phyloP scores from a whole-genome alignment of 768 basidiomycete genomes.

The Lyophyllum decastes region DNA sequence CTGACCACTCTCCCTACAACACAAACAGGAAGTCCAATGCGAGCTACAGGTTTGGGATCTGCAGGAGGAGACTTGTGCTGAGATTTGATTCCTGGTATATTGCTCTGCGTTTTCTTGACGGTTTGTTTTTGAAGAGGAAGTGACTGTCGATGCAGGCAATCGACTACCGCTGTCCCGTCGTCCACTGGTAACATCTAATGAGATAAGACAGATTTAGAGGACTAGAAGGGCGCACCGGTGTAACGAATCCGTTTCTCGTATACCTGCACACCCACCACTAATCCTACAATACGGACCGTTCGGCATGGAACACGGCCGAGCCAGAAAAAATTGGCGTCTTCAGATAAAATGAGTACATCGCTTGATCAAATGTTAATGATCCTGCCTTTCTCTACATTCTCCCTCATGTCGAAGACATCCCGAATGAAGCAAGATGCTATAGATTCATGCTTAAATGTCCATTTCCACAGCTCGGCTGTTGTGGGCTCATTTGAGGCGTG shows the following conservation, averaged over 20 bases:
- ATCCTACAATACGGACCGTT: conserved; percentile 57
- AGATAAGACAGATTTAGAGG: not conserved
- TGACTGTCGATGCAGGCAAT: conserved; percentile 53
- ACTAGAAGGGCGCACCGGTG: conserved; percentile 45
- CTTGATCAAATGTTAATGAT: not conserved
- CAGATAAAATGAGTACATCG: conserved; percentile 3
- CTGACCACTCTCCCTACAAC: conserved; percentile 47
- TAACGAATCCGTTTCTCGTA: conserved; percentile 66
- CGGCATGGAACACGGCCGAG: conserved; percentile 73
- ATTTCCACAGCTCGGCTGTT: conserved; percentile 43
- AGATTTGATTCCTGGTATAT: conserved; percentile 6
- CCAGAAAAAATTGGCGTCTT: conserved; percentile 69
- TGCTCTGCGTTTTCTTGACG: conserved; percentile 12
- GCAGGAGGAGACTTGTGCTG: conserved; percentile 20
- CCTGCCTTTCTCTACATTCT: conserved; percentile 32
- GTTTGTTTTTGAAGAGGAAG: conserved; percentile 25
- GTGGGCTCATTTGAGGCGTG: conserved; percentile 7
- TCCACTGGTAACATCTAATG: conserved; percentile 51
- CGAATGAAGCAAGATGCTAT: conserved; percentile 55
- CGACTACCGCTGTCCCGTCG: conserved; percentile 74
- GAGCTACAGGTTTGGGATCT: conserved; percentile 33
- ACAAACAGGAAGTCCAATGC: conserved; percentile 47
- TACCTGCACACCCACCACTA: conserved; percentile 62
- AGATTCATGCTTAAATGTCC: conserved; percentile 60
- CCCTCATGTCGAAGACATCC: conserved; percentile 52